Conservation (phyloP, 2,329 filamentous ascomycete genomes). For the Periconia macrospinosa region DNA sequence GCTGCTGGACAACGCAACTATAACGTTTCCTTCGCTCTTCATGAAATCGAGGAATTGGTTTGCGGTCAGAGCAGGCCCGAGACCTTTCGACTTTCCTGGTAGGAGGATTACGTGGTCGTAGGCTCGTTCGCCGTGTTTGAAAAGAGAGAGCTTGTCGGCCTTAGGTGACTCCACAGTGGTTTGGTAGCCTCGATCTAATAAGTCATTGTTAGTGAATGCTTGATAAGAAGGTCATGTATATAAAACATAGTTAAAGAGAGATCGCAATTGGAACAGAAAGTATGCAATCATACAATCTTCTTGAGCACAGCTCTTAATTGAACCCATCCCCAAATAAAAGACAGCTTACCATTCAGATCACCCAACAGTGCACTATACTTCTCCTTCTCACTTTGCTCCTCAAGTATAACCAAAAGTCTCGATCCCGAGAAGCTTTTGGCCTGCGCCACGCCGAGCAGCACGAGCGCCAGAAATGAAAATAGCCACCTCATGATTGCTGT, state of each 20-base stretch:
- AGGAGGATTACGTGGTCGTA: slow-evolving; percentile 92
- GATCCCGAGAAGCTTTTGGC: slow-evolving; percentile 79
- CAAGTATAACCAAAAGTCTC: slow-evolving; percentile 82
- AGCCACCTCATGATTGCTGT: slow-evolving; percentile 70
- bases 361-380: slow-evolving; percentile 80
- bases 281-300: neutral
- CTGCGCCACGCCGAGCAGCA: slow-evolving; percentile 67
- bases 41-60: slow-evolving; percentile 87
- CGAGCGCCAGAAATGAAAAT: slow-evolving; percentile 69
- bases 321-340: neutral
- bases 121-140: slow-evolving; percentile 80
- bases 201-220: slow-evolving; percentile 8
- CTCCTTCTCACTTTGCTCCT: slow-evolving; percentile 78
- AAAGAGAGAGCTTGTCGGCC: slow-evolving; percentile 66
- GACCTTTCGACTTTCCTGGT: slow-evolving; percentile 87
- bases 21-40: slow-evolving; percentile 87
- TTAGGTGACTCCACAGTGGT: slow-evolving; percentile 72
- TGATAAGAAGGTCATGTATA: neutral
- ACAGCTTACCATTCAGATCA: slow-evolving; percentile 66
- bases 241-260: no score
- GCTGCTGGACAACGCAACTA: slow-evolving; percentile 78
- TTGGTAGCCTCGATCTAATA: slow-evolving; percentile 76
- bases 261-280: neutral
- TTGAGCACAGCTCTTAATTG: neutral
- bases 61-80: slow-evolving; percentile 85